Base-by-base conservation (phyloP, 805 yeast genomes). In the Teunomyces aglyptinius region DNA sequence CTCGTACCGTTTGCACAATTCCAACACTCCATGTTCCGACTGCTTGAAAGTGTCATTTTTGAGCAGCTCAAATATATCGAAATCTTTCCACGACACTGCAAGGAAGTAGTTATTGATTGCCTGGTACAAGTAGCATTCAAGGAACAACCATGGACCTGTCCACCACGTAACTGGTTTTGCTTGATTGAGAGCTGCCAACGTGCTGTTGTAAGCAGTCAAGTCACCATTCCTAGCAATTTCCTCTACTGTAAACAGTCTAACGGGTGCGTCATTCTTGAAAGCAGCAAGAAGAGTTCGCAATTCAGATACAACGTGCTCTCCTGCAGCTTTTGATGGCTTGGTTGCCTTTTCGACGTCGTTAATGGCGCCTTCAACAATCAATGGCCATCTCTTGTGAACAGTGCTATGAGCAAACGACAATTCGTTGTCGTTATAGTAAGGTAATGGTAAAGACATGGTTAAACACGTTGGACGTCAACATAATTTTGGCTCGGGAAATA, bases 81-180 rank as follows among this genome's bases (percentile, higher is more conserved):
- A 90, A 11, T 69, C 56, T 38, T 63, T 52, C 84, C 85, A 82
- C 47, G 51, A 51, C 35, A 64, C 68, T 15, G 48, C 43, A 20
- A 61, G 41, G 57, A 84, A 72, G 31, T 64, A 60, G 1, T 59
- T 55, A 58, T 85, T 78, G 46, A 87, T 67, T 49, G 73, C 64
- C 49, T 96, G 81, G 68, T 94, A 94, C 48, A 94, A 62, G 60
- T 85, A 84, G 64, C 96, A 85, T 65, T 95, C 99, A 35, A 86
- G 71, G 59, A 76, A 85, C 45, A 94, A 70, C 99, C 99, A 94
- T 15, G 96, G 96, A 1, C 92, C 95, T 6, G 84, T 75, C 39
- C 73, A 68, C 97, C 97, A 94, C 12, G 86, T 80, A 44, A 76
- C 58, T 13, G 48, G 42, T 48, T 53, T 61, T 18, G 34, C 34